Evolutionary conservation across 2,329 filamentous ascomycete genomes (phyloP), one percentile per base, ranked within the genome.

Genomic region (Alternaria dauci): DNA sequence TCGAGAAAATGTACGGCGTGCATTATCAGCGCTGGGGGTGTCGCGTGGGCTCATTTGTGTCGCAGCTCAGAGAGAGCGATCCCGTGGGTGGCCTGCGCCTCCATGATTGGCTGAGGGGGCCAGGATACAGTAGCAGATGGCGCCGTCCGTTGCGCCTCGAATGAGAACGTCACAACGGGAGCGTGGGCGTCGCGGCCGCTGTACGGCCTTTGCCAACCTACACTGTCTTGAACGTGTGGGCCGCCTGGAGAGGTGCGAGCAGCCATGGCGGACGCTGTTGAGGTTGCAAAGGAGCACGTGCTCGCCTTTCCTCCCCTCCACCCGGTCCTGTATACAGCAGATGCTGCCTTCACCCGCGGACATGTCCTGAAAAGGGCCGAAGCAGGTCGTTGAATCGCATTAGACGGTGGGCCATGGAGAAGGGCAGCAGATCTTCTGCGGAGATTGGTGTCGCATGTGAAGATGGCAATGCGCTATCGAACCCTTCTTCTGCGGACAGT

Each of bases 11-110:
- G 62, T 57, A 41, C 47, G 46, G 65, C 58, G 58, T 58, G 58
- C 63, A 68, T 71, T 66, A 63, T 69, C 66, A 64, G 55, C 52
- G 50, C 62, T 56, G 60, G 65, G 55, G 63, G 70, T 72, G 70
- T 72, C 70, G 70, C 70, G 70, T 72, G 70, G 67, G 70, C 69
- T 68, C 55, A 61, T 63, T 67, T 63, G 64, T 70, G 66, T 72
- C 60, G 64, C 69, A 71, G 54, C 61, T 51, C 52, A 46, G 59
- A 43, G 56, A 55, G 48, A 52, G 59, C 39, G 68, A 69, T 65
- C 66, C 64, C 66, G 65, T 52, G 65, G 46, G 55, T 58, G 62
- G 59, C 44, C 52, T 53, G 48, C 55, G 54, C 59, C 23, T 51
- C 52, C 57, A 43, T 72, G 70, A 72, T 72, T 72, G 70, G 70